phyloP scores from a whole-genome alignment of 2,329 filamentous ascomycete genomes.

The Cladosporium velox region DNA sequence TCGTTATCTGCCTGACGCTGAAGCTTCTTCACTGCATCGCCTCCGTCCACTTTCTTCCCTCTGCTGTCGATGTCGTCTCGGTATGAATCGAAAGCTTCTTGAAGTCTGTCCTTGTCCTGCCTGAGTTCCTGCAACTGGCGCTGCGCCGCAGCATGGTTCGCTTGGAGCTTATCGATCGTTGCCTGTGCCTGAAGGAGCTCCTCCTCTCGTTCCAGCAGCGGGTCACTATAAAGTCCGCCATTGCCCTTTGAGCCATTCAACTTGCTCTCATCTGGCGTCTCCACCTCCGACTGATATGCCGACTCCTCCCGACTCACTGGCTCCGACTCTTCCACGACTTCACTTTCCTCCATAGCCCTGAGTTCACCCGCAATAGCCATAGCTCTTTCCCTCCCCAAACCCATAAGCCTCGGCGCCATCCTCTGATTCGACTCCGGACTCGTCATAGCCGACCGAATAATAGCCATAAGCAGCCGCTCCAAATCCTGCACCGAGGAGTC shows the following conservation, averaged over 20 bases:
- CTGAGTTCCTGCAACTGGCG: constrained; percentile 46
- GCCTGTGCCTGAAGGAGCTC: constrained; percentile 52
- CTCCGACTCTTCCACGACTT: constrained; percentile 31
- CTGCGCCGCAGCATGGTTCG: constrained; percentile 43
- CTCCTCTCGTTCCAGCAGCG: constrained; percentile 52
- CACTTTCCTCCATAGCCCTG: constrained; percentile 35
- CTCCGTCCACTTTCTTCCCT: constrained; percentile 40
- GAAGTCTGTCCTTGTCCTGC: constrained; percentile 46
- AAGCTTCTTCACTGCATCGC: constrained; percentile 48
- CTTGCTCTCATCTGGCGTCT: constrained; percentile 25
- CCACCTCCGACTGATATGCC: constrained; percentile 35
- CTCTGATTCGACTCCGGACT: constrained; percentile 50
- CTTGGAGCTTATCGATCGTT: constrained; percentile 47
- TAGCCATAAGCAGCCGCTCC: constrained; percentile 49
- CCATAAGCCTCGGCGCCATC: constrained; percentile 43
- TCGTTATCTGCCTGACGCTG: constrained; percentile 48
- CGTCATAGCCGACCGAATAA: constrained; percentile 51
- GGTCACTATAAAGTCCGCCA: constrained; percentile 41
- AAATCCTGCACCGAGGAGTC: constrained; percentile 43
- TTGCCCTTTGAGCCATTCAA: constrained; percentile 27
- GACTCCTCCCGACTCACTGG: constrained; percentile 35
- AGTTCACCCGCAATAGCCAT: constrained; percentile 39
- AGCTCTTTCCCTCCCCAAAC: constrained; percentile 36
- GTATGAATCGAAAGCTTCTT: constrained; percentile 52
- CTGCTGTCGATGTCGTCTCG: constrained; percentile 47